Evolutionary conservation across 352 stramenopile species (phyloP).

Genomic region (Pythium pectinolyticum): DNA sequence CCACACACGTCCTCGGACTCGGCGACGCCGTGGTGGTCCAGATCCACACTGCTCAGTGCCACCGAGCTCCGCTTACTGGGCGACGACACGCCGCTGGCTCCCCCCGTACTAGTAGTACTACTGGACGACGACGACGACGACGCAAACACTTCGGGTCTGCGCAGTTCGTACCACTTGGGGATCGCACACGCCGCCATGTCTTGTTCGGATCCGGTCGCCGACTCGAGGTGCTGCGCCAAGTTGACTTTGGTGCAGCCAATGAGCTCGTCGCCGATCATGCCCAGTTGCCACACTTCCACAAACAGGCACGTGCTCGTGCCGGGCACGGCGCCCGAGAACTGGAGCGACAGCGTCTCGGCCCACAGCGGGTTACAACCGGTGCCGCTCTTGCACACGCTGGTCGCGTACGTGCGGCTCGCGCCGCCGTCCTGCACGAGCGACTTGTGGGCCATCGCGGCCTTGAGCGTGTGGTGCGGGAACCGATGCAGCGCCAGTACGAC

Average conservation of each 20-base stretch:
- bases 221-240: constrained; percentile 63
- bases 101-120: no score
- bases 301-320: constrained; percentile 73
- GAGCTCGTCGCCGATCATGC: constrained; percentile 79
- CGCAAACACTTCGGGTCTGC: constrained; percentile 51
- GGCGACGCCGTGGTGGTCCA: constrained; percentile 13
- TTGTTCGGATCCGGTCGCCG: constrained; percentile 61
- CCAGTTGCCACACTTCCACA: constrained; percentile 74
- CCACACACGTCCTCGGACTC: constrained; percentile 55
- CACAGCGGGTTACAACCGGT: constrained; percentile 60
- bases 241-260: constrained; percentile 79
- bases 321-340: constrained; percentile 76
- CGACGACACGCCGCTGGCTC: constrained; percentile 8
- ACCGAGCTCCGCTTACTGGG: constrained; percentile 24
- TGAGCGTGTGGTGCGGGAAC: constrained; percentile 67
- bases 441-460: constrained; percentile 37
- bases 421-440: constrained; percentile 54
- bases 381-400: constrained; percentile 52
- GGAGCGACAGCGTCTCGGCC: constrained; percentile 74
- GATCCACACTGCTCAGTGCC: constrained; percentile 13
- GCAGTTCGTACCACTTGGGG: constrained; percentile 78
- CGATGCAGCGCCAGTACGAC: constrained; percentile 70
- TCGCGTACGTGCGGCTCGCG: constrained; percentile 67
- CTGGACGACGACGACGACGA: no score
- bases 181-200: constrained; percentile 68